Conservation (phyloP, 1,139 yeast species). For the Sugiyamaella sp. region DNA sequence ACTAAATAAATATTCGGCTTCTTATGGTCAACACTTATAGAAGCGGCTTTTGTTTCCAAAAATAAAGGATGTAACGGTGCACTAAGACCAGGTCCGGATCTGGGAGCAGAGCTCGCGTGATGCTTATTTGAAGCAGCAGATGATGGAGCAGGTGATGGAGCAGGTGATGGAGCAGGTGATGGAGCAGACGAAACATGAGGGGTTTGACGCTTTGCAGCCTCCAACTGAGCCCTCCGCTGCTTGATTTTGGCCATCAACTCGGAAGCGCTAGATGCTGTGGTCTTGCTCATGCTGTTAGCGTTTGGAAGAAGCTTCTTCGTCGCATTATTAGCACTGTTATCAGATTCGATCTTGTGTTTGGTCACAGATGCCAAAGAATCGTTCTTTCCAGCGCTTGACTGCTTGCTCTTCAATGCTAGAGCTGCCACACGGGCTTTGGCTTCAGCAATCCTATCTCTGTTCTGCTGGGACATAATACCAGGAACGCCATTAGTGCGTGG, state of each 20-base stretch:
- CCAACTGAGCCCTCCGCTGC: constrained; percentile 22
- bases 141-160: background rate
- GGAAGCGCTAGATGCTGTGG: constrained; percentile 14
- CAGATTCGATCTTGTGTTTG: too few relatives aligned
- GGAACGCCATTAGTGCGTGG: constrained; percentile 8
- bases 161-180: background rate
- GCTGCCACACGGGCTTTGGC: constrained; percentile 13
- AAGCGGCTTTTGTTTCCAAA: constrained; percentile 17
- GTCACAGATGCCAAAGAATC: too few relatives aligned
- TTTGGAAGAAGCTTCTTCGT: too few relatives aligned
- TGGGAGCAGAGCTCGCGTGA: background rate
- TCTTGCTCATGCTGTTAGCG: background rate
- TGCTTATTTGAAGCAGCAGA: background rate
- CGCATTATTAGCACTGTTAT: background rate
- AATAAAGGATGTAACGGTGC: constrained; percentile 65
- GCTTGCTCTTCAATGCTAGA: constrained; percentile 6
- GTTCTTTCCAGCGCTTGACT: background rate
- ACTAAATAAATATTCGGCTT: constrained; percentile 12
- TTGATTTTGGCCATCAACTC: constrained; percentile 21
- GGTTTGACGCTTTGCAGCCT: too few relatives aligned
- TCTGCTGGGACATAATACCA: background rate
- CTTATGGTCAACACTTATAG: constrained; percentile 9
- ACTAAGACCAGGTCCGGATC: constrained; percentile 49
- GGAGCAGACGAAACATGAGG: too few relatives aligned
- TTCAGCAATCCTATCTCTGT: constrained; percentile 8